These are phyloP conservation scores for Chloropicon primus DNA, from an alignment of 139 green algal genomes.

Conservation along the genomic window DNA sequence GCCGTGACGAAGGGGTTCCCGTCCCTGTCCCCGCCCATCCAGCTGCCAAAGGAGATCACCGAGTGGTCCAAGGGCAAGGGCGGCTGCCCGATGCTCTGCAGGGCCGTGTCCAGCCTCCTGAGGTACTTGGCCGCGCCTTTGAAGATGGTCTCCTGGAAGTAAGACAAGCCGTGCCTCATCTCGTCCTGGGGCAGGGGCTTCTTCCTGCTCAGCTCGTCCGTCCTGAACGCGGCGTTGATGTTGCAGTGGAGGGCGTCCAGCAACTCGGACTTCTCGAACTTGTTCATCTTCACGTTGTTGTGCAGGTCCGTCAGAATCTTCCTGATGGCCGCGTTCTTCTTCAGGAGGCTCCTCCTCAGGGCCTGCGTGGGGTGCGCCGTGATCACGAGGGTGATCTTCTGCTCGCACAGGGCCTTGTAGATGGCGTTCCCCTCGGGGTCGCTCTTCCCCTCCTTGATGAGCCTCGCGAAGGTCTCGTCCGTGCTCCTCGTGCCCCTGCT, in stretches of 20 bases:
- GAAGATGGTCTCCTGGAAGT: constrained; percentile 4
- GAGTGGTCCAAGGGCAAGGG: background rate
- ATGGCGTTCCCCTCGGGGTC: background rate
- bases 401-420: background rate
- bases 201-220: constrained; percentile 1
- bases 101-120: background rate
- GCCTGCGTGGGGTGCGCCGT: background rate
- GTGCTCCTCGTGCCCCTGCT: background rate
- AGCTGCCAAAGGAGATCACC: background rate
- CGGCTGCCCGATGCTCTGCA: background rate
- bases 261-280: background rate
- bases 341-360: background rate
- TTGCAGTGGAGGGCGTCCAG: background rate
- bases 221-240: background rate
- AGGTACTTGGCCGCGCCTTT: background rate
- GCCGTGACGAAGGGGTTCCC: constrained; percentile 10
- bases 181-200: constrained; percentile 2
- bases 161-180: constrained; percentile 1
- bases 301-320: background rate
- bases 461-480: background rate
- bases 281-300: background rate
- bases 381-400: background rate
- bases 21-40: constrained; percentile 10
- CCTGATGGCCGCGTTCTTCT: background rate
- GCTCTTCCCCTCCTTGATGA: background rate